Conservation (phyloP, 208 protist genomes). For the Strigomonas culicis region DNA sequence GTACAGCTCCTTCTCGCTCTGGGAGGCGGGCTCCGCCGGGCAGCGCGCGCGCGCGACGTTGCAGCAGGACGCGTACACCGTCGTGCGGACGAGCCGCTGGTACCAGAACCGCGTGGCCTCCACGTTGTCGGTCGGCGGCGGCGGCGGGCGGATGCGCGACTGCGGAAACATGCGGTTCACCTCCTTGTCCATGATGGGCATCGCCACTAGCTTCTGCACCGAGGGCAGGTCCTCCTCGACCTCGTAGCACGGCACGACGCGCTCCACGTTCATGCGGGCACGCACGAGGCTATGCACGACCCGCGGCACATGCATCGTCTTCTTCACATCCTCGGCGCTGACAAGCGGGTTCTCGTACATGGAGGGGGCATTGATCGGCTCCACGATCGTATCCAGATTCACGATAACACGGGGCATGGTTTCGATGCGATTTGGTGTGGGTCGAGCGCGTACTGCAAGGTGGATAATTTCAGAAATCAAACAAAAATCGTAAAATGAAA, state of each 20-base stretch:
- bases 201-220: slow-evolving; percentile 1
- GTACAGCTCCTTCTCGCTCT: no score
- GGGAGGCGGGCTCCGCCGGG: slow-evolving; percentile 5
- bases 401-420: no score
- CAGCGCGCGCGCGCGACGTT: background rate
- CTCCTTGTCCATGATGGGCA: slow-evolving; percentile 21
- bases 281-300: no score
- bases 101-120: slow-evolving; percentile 15
- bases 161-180: slow-evolving; percentile 14
- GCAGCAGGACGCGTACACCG: slow-evolving; percentile 7
- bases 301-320: no score
- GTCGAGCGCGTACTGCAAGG: no score
- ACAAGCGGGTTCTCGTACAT: no score
- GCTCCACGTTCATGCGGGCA: no score
- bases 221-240: slow-evolving; percentile 1
- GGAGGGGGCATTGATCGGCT: no score
- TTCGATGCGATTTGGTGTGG: no score
- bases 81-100: background rate
- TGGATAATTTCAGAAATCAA: background rate
- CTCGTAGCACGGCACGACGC: background rate
- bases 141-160: slow-evolving; percentile 10
- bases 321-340: no score
- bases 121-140: slow-evolving; percentile 10
- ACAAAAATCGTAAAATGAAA: background rate
- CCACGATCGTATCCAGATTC: no score